Conservation (phyloP, 2,329 filamentous ascomycete genomes). For the Exophiala mesophila region DNA sequence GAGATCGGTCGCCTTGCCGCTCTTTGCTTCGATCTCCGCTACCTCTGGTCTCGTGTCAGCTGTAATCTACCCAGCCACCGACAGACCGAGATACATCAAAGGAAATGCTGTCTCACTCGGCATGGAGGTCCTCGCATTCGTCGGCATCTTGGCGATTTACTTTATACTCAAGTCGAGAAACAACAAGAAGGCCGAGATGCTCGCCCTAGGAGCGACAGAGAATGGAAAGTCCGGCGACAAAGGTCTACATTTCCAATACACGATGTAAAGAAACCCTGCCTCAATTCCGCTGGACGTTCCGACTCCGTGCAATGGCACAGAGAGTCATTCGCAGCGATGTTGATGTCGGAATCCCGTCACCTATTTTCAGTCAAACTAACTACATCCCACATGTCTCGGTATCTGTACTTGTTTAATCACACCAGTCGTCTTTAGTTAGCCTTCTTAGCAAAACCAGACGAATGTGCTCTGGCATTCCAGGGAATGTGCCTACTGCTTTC, state of each 20-base stretch:
- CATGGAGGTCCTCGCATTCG: constrained; percentile 25
- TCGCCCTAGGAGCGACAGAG: constrained; percentile 25
- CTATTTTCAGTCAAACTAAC: too few species aligned
- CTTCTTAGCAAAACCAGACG: too few species aligned
- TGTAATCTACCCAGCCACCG: constrained; percentile 31
- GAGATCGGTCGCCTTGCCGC: constrained; percentile 30
- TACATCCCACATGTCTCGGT: too few species aligned
- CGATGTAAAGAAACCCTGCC: too few species aligned
- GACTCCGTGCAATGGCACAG: too few species aligned
- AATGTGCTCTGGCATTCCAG: too few species aligned
- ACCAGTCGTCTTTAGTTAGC: too few species aligned
- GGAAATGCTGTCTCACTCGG: constrained; percentile 26
- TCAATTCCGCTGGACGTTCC: too few species aligned
- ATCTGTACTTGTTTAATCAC: too few species aligned
- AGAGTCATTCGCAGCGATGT: too few species aligned
- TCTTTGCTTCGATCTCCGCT: constrained; percentile 29
- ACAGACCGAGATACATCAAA: constrained; percentile 30
- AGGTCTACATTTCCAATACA: constrained; percentile 26
- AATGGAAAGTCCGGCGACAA: constrained; percentile 28
- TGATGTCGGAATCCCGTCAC: too few species aligned
- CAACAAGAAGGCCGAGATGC: constrained; percentile 27
- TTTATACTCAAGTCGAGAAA: constrained; percentile 28
- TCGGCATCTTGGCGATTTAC: constrained; percentile 23
- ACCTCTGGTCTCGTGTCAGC: constrained; percentile 29
- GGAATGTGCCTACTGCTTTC: too few species aligned